Base-by-base conservation (phyloP, 768 basidiomycete genomes). In the Boletus rubescentipes region DNA sequence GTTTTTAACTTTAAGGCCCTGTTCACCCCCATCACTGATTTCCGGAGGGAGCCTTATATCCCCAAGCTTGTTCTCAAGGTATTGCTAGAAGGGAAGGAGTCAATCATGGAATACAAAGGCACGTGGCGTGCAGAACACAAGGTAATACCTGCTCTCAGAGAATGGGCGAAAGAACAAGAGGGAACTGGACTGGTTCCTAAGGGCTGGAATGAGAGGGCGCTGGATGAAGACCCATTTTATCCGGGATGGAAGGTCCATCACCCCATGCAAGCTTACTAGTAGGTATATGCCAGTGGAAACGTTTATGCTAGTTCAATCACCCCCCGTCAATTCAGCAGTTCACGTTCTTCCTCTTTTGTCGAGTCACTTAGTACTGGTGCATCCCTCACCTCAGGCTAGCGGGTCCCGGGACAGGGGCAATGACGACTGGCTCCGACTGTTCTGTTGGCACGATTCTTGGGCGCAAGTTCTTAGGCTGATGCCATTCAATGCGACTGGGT, bases 261-360 rank as follows among this genome's bases (percentile, higher is more conserved):
- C 29, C 56, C 49, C 1, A 57, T 48, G 46, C 56, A 61, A 29
- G 50, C 45, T 23, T 45, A 65, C n/a, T n/a, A n/a, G n/a, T n/a
- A 45, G 52, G 51, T 23, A 46, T 23, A 49, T n/a, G n/a, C n/a
- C n/a, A n/a, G n/a, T 23, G 31, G 16, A 42, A 26, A 34, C 35
- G 14, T 34, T 14, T 41, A 29, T 39, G 42, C 34, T 41, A 36
- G 31, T 29, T 59, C 56, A 64, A 11, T 72, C 64, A 31, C 62
- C 70, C 54, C 67, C 76, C 80, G 88, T 80, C 36, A 97, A 70
- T 64, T 93, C 93, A 36, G 85, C 93, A 98, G 75, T 68, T 97
- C 93, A 20, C 82, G 78, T 63, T 94, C 93, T 49, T 96, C 95
- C 63, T 88, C 91, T 10, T 49, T 75, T 66, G 30, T 55, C 35